These are phyloP conservation scores for Collybia sordida DNA, from an alignment of 768 basidiomycete genomes.

Conservation along the genomic window DNA sequence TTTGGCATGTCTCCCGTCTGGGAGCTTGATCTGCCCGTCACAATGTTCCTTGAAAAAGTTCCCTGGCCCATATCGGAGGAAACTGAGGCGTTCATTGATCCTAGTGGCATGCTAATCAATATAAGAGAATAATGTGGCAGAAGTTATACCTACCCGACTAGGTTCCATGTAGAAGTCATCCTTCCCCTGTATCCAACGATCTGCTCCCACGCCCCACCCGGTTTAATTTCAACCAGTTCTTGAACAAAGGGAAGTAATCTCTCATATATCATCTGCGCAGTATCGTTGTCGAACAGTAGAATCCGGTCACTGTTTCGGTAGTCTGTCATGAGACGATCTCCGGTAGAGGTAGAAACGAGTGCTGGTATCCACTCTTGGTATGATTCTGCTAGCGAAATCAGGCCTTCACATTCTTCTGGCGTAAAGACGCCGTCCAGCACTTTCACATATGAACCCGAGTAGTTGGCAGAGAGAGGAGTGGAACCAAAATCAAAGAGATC, in stretches of 20 bases:
- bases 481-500: constrained; percentile 33
- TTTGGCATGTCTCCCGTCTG: constrained; percentile 35
- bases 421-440: constrained; percentile 43
- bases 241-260: constrained; percentile 35
- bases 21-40: constrained; percentile 26
- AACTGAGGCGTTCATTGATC: constrained; percentile 37
- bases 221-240: constrained; percentile 32
- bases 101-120: constrained; percentile 2
- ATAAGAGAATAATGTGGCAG: no score
- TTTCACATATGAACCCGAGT: constrained; percentile 37
- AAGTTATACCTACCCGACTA: constrained; percentile 17
- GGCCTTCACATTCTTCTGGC: constrained; percentile 36
- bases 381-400: constrained; percentile 35
- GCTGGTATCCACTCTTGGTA: constrained; percentile 37
- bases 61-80: constrained; percentile 42
- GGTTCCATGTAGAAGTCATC: constrained; percentile 31
- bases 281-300: constrained; percentile 30
- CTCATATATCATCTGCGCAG: constrained; percentile 33
- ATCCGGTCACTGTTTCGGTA: constrained; percentile 43
- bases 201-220: constrained; percentile 30
- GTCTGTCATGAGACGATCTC: constrained; percentile 30
- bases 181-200: constrained; percentile 24
- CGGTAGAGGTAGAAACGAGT: constrained; percentile 24
- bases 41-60: constrained; percentile 41
- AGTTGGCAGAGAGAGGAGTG: constrained; percentile 31